These are phyloP conservation scores for Coniophora puteana DNA, from an alignment of 1,284 basidiomycete genomes.

Conservation along the genomic window DNA sequence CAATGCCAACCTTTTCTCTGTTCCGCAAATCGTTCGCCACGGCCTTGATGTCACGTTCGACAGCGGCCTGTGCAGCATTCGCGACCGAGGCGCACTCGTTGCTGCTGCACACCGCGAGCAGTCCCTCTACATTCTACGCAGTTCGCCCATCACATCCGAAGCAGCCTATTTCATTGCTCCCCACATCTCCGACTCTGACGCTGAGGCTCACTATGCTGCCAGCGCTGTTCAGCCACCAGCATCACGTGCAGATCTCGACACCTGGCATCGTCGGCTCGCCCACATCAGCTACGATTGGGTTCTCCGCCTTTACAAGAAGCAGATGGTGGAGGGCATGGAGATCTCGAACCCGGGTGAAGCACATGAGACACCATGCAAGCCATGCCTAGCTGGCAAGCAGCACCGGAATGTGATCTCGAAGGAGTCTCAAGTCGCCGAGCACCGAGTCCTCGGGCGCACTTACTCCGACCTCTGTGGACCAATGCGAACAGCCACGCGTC, in stretches of 20 bases:
- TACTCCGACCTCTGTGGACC: conserved; percentile 6
- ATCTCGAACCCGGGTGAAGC: conserved; percentile 5
- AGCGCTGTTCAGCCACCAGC: neutral
- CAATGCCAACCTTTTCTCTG: neutral
- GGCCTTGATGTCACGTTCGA: neutral
- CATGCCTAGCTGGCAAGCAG: conserved; percentile 7
- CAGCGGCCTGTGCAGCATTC: neutral
- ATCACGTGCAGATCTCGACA: neutral
- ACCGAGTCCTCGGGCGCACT: conserved; percentile 1
- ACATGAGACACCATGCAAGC: conserved; percentile 3
- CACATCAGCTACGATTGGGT: conserved; percentile 5
- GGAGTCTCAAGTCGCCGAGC: conserved; percentile 2
- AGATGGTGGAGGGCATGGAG: conserved; percentile 10
- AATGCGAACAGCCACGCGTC: conserved; percentile 3
- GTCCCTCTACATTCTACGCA: neutral
- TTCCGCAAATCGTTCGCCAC: neutral
- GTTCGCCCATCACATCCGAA: neutral
- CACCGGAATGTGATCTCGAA: neutral
- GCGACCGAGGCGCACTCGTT: neutral
- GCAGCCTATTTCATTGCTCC: neutral
- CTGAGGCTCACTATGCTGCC: neutral
- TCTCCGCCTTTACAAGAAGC: conserved; percentile 7
- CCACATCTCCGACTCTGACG: neutral
- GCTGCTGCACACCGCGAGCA: neutral
- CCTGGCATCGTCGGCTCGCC: conserved; percentile 10